Conservation (phyloP, 2,329 filamentous ascomycete genomes). For the Pseudogymnoascus sp. region DNA sequence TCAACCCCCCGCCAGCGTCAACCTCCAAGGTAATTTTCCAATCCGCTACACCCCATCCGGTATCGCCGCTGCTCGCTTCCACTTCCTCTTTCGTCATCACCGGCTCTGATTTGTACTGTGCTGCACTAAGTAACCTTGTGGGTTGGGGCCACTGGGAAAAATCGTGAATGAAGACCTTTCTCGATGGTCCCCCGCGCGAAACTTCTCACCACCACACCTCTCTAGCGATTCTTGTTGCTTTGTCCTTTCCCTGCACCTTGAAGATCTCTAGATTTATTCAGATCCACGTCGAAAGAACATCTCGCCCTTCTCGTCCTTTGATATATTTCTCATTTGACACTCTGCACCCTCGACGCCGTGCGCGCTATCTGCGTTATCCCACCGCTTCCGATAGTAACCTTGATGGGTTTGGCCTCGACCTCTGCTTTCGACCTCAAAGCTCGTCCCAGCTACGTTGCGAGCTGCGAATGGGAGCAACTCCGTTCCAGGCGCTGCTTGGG, state of each 20-base stretch:
- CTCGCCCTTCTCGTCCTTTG: not conserved
- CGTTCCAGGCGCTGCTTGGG: constrained; percentile 1
- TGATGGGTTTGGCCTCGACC: constrained; percentile 7
- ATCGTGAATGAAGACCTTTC: constrained; percentile 3
- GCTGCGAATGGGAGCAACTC: not conserved
- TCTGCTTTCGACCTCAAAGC: not conserved
- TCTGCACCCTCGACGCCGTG: not conserved
- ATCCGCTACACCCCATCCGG: not conserved
- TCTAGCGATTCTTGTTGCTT: not conserved
- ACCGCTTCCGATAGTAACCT: not conserved
- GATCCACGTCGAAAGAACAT: not conserved
- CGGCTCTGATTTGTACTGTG: constrained; percentile 1
- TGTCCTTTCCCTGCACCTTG: not conserved
- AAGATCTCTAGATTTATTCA: not conserved
- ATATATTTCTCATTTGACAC: not conserved
- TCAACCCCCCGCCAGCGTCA: not conserved
- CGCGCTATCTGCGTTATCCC: not conserved
- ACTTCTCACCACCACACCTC: not conserved
- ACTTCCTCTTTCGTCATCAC: not conserved
- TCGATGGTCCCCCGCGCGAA: not conserved
- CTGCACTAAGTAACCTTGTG: constrained; percentile 3
- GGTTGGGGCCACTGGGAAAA: constrained; percentile 2
- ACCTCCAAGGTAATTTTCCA: constrained; percentile 3
- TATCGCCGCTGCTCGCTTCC: not conserved
- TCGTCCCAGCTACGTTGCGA: not conserved